These are phyloP conservation scores for Coemansia pectinata DNA, from an alignment of 192 early-diverging fungal genomes.

Conservation along the genomic window DNA sequence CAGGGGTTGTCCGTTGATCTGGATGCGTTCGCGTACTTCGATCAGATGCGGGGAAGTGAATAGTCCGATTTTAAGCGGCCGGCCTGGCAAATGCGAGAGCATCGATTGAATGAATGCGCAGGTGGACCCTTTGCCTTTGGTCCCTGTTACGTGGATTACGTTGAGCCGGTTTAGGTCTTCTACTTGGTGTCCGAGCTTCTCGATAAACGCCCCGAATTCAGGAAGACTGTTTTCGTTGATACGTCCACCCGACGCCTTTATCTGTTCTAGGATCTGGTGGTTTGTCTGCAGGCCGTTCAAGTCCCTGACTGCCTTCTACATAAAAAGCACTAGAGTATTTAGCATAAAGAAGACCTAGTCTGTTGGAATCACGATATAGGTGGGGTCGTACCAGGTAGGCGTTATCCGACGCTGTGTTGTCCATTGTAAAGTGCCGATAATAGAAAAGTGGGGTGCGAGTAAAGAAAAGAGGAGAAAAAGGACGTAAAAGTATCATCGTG, in stretches of 20 bases:
- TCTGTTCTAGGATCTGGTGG: conserved; percentile 68
- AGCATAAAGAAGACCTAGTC: neutral
- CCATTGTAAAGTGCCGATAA: neutral
- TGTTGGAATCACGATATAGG: too few relatives aligned
- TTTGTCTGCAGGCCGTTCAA: conserved; percentile 90
- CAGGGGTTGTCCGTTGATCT: conserved; percentile 86
- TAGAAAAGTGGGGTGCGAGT: neutral
- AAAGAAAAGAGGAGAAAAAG: conserved; percentile 3
- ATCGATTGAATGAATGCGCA: conserved; percentile 82
- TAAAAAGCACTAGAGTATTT: neutral
- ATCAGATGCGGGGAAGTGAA: conserved; percentile 94
- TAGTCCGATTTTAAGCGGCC: conserved; percentile 63
- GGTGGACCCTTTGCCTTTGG: conserved; percentile 87
- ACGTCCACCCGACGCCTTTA: conserved; percentile 56
- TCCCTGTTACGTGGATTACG: conserved; percentile 81
- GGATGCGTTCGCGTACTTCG: conserved; percentile 90
- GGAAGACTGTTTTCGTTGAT: conserved; percentile 35
- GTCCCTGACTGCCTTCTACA: conserved; percentile 72
- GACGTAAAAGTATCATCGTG: neutral
- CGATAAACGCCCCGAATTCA: conserved; percentile 34
- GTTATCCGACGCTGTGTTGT: neutral
- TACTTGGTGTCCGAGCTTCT: conserved; percentile 37
- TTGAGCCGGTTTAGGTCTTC: conserved; percentile 74
- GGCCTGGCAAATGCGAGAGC: conserved; percentile 49
- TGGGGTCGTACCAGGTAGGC: neutral